Evolutionary conservation across 306 rosid species (phyloP), one percentile per base, ranked within the genome.

Genomic region (Bauhinia variegata): DNA sequence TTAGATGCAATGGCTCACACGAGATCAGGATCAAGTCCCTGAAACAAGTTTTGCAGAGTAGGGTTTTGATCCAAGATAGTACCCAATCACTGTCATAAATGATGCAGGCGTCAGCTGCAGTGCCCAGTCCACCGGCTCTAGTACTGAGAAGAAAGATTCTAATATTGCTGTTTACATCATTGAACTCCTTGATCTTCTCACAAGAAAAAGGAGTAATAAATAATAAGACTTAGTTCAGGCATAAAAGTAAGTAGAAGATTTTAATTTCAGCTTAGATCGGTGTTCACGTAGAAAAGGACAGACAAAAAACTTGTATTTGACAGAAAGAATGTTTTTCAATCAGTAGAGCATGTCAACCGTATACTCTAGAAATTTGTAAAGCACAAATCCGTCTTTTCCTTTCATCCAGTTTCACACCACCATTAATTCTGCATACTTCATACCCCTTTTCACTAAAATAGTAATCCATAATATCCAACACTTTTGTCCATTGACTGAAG

Each of bases 51-150:
- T n/a, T n/a, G n/a, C n/a, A n/a, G n/a, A n/a, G n/a, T n/a, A n/a
- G n/a, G n/a, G n/a, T n/a, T n/a, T n/a, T n/a, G n/a, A n/a, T n/a
- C 42, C 28, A n/a, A n/a, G 17, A 54, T 71, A n/a, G 52, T 90
- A 95, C 99, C 99, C 99, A 95, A 57, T 95, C 99, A 72, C 99
- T 95, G 76, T 95, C 97, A 65, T 95, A 95, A 74, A 95, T 86
- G 58, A 95, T 90, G 81, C 97, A 90, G 55, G 99, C 90, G 78
- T 95, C 99, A 34, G 99, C 99, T 8, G 96, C 92, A 49, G 99
- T 95, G 44, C 97, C 97, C 86, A 95, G 63, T 60, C 99, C 99
- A 76, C 99, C 99, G 55, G 99, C 97, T 82, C 97, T 83, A 48
- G 99, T 95, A 79, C 96, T 90, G 44, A 90, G 86, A 68, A 95